Evolutionary conservation across 225 moss, liverwort and hornwort genomes (phyloP).

Genomic region (Pseudisothecium myosuroides): DNA sequence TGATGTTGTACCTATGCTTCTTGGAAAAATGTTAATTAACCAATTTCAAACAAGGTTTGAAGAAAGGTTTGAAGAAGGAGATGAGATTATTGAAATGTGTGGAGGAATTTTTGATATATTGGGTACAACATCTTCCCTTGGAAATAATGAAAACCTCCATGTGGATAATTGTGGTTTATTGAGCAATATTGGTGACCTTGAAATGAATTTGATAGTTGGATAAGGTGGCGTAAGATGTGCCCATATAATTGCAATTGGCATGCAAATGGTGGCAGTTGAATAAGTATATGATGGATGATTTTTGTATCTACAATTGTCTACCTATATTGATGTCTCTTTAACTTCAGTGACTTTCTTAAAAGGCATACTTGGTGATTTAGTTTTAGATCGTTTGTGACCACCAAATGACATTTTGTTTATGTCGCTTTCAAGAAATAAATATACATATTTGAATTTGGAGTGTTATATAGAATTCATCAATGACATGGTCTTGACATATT

Average conservation of each 20-base stretch:
- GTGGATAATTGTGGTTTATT: background rate
- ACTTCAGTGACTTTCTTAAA: background rate
- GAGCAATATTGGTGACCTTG: background rate
- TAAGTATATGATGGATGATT: background rate
- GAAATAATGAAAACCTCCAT: background rate
- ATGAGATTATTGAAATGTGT: background rate
- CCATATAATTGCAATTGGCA: background rate
- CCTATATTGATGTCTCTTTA: background rate
- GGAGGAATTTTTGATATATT: accelerated
- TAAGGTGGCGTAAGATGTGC: background rate
- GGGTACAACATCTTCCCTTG: background rate
- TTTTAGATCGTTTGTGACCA: background rate
- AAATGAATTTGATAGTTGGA: background rate
- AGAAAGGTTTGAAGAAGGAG: too few species aligned
- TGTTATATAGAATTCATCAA: background rate
- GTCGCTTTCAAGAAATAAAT: background rate
- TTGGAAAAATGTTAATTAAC: background rate
- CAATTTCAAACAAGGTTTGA: background rate
- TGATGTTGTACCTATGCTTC: background rate
- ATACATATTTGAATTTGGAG: background rate
- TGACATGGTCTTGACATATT: background rate
- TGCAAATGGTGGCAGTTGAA: too few species aligned
- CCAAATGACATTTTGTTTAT: background rate
- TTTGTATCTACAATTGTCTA: too few species aligned
- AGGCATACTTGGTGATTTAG: too few species aligned